Evolutionary conservation across 164 flowering plant species (phyloP), one percentile per base, ranked within the genome.

Genomic region (Litsea cubeba): DNA sequence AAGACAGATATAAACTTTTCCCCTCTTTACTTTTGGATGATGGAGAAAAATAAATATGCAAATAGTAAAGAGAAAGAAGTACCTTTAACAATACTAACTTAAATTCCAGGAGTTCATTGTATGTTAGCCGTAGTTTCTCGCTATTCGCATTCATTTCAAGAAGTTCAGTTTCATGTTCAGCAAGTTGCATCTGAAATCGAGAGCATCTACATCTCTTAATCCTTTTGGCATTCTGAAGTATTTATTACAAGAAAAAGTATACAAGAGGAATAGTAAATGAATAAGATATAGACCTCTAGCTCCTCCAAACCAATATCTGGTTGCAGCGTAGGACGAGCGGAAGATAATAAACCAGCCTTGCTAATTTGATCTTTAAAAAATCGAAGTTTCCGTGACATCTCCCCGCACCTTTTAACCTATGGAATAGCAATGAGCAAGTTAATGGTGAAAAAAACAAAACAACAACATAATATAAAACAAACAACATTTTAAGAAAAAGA

Each of bases 371-470:
- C 99, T 82, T 86, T 93, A 75, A 92, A 84, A 79, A 87, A 92
- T 4, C 91, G 87, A 54, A 95, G 79, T 83, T 95, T 95, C 77
- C 99, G 84, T 74, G 94, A 87, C 99, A 95, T 95, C 83, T 95
- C 99, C 54, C 89, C 99, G 77, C 98, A 93, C 74, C 98, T 84
- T 81, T 95, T 95, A 68, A 95, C 98, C 99, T 95, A 80, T 28
- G 57, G 75, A 85, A 75, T 71, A 72, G 65, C 75, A 68, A 79
- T 25, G 72, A 81, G 77, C 62, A 62, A 68, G 49, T 62, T 35
- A 40, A 30, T 73, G 2, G 57, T 18, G 22, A 20, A 71, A 71
- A 64, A 20, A 12, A 57, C 14, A 60, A 60, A 71, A 23, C 12
- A 30, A 30, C 35, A 30, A 30, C 35, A 30, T 30, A 30, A 4